A percentile compares a stretch with the other conserved stretches of the same genome.
Conservation (phyloP, 148 eudicot species). For the Chenopodium formosanum region DNA sequence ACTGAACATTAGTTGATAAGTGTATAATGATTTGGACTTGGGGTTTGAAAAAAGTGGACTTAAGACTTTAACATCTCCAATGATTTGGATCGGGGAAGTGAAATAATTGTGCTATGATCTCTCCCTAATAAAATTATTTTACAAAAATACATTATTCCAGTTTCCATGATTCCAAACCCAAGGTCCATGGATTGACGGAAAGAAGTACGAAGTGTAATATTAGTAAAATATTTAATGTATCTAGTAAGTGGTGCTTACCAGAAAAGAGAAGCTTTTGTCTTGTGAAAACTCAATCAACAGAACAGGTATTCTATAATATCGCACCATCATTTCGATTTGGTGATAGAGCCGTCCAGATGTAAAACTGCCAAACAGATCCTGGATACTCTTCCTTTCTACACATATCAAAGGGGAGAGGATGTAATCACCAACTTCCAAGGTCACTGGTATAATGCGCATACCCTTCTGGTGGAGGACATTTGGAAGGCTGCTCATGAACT, state of each 20-base stretch:
- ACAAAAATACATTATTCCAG: not conserved
- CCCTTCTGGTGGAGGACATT: conserved; percentile 99
- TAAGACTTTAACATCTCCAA: not conserved
- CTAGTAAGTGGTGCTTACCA: conserved; percentile 41
- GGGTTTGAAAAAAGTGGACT: not conserved
- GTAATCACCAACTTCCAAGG: conserved; percentile 97
- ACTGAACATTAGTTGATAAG: not conserved
- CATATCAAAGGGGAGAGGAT: conserved; percentile 91
- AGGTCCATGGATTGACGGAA: not conserved
- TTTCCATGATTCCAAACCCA: not conserved
- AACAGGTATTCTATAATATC: conserved; percentile 89
- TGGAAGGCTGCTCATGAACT: conserved; percentile 99
- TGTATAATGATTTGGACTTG: not conserved
- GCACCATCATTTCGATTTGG: conserved; percentile 94
- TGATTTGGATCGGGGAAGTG: not conserved
- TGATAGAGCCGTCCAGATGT: conserved; percentile 86
- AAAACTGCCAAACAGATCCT: conserved; percentile 93
- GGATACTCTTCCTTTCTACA: conserved; percentile 96
- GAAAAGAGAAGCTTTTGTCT: conserved; percentile 99
- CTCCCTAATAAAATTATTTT: not conserved
- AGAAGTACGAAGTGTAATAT: not conserved
- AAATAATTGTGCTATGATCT: not conserved
- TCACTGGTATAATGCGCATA: conserved; percentile 91
- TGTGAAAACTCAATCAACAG: conserved; percentile 96
- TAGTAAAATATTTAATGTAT: not conserved